Conservation (phyloP, 1,284 basidiomycete genomes). For the Ustilago hordei region DNA sequence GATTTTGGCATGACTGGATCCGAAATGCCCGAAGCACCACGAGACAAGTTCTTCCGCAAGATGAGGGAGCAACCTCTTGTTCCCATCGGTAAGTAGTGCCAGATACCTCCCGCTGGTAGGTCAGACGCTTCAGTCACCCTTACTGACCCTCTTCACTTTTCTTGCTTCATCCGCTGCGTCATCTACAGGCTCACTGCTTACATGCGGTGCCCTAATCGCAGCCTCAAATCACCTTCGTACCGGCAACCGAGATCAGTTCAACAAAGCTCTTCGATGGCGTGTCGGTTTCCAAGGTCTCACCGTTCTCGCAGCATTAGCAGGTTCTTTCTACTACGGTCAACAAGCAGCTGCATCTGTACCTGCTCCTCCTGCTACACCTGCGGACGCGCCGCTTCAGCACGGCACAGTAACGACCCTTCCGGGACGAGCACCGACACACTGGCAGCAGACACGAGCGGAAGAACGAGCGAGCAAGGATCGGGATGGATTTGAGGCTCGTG, state of each 20-base stretch:
- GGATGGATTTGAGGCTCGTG: conserved; percentile 25
- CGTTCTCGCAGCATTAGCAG: conserved; percentile 61
- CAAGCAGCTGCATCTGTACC: conserved; percentile 34
- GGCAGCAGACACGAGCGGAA: conserved; percentile 46
- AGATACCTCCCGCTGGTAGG: background rate
- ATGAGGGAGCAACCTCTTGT: conserved; percentile 66
- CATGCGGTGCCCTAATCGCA: conserved; percentile 61
- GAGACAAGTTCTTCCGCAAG: conserved; percentile 64
- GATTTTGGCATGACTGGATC: conserved; percentile 5
- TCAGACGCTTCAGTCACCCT: background rate
- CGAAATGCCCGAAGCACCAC: conserved; percentile 44
- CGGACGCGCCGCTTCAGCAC: conserved; percentile 30
- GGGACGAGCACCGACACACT: conserved; percentile 35
- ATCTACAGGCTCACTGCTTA: conserved; percentile 59
- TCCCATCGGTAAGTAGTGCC: conserved; percentile 61
- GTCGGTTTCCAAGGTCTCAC: conserved; percentile 68
- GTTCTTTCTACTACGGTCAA: conserved; percentile 61
- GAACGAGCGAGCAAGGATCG: conserved; percentile 38
- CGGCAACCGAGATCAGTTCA: conserved; percentile 65
- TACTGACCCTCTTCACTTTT: background rate
- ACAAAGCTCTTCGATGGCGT: conserved; percentile 66
- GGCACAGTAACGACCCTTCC: conserved; percentile 39
- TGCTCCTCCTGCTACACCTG: conserved; percentile 18
- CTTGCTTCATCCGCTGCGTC: background rate
- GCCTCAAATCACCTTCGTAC: conserved; percentile 64